Conservation (phyloP, 352 stramenopile species). For the Pythium grandisporangium region DNA sequence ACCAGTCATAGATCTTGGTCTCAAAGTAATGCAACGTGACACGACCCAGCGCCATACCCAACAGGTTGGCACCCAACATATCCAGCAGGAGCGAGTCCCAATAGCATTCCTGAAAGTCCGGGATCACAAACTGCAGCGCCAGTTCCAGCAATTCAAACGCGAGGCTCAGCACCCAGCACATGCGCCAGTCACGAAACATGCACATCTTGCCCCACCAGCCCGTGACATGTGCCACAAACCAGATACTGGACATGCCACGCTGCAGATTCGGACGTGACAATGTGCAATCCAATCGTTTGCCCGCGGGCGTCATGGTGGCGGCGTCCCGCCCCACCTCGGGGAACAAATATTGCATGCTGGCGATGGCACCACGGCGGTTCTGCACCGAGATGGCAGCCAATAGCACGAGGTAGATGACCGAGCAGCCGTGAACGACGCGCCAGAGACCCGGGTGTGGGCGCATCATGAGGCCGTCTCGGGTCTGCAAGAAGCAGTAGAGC, state of each 20-base stretch:
- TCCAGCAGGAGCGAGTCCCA: slow-evolving; percentile 92
- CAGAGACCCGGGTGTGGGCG: slow-evolving; percentile 68
- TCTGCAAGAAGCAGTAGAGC: slow-evolving; percentile 82
- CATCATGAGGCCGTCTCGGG: slow-evolving; percentile 69
- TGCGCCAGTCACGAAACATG: slow-evolving; percentile 91
- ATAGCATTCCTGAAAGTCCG: slow-evolving; percentile 93
- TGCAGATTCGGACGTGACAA: slow-evolving; percentile 55
- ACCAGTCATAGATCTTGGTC: slow-evolving; percentile 89
- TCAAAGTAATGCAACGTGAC: slow-evolving; percentile 71
- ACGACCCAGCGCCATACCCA: slow-evolving; percentile 81
- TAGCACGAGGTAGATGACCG: slow-evolving; percentile 68
- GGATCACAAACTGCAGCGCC: slow-evolving; percentile 83
- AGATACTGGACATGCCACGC: slow-evolving; percentile 70
- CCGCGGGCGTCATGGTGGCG: slow-evolving; percentile 11
- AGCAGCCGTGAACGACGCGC: slow-evolving; percentile 71
- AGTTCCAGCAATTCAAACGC: slow-evolving; percentile 89
- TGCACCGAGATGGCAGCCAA: slow-evolving; percentile 63
- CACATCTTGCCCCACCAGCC: slow-evolving; percentile 91
- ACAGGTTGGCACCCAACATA: slow-evolving; percentile 86
- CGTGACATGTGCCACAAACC: slow-evolving; percentile 79
- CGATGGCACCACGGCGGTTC: slow-evolving; percentile 48
- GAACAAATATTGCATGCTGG: slow-evolving; percentile 65
- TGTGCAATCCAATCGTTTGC: slow-evolving; percentile 39
- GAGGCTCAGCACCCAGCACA: slow-evolving; percentile 87
- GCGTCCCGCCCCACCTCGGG: slow-evolving; percentile 65